Evolutionary conservation across 805 yeast genomes (phyloP).

Genomic region (Saturnispora ahearnii): DNA sequence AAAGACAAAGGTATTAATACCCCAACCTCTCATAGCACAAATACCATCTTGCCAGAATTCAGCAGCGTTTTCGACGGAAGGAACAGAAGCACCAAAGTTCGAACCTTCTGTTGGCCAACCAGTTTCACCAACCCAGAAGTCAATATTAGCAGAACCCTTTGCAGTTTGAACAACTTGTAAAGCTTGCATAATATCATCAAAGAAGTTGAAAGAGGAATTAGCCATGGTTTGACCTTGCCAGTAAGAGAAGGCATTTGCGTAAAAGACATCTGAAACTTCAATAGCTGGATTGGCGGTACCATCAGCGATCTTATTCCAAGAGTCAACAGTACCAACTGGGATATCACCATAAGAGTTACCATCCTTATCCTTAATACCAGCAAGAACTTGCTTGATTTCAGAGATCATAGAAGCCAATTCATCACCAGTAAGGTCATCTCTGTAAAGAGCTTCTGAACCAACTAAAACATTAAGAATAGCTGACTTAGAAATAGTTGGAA

Average conservation of each 20-base stretch:
- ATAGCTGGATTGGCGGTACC: constrained; percentile 64
- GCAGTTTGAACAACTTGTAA: constrained; percentile 75
- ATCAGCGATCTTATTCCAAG: constrained; percentile 89
- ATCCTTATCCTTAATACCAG: constrained; percentile 60
- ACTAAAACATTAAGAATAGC: constrained; percentile 74
- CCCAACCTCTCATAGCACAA: constrained; percentile 95
- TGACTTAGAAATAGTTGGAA: constrained; percentile 62
- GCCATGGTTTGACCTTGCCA: constrained; percentile 93
- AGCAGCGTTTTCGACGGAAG: constrained; percentile 66
- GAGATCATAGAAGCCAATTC: constrained; percentile 61
- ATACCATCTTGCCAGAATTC: constrained; percentile 80
- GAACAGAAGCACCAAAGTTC: constrained; percentile 53
- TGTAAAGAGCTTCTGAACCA: constrained; percentile 94
- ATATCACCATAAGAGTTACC: constrained; percentile 66
- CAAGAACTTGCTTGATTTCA: constrained; percentile 51
- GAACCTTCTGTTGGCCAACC: constrained; percentile 95
- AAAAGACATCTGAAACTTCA: constrained; percentile 72
- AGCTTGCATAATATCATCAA: constrained; percentile 97
- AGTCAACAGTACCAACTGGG: constrained; percentile 90
- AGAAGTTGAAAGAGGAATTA: constrained; percentile 84
- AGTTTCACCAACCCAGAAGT: constrained; percentile 95
- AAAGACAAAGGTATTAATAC: constrained; percentile 82
- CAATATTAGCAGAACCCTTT: constrained; percentile 80
- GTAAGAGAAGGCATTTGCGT: constrained; percentile 94
- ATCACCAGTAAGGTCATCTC: constrained; percentile 72